Evolutionary conservation across 768 basidiomycete genomes (phyloP).

Genomic region (Phylloporus sp.): DNA sequence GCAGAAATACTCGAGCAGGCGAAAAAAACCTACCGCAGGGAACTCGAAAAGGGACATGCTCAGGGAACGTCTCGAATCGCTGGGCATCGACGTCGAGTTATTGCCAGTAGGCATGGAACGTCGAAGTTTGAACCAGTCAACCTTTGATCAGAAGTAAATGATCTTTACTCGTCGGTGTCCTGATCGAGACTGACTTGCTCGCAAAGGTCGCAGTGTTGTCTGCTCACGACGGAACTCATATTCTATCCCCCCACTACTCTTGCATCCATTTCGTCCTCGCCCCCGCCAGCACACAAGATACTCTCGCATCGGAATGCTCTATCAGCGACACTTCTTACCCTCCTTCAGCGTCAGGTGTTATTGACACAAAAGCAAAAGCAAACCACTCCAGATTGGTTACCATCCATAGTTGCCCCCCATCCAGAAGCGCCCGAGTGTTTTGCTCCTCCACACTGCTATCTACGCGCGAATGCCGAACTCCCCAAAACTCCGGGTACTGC

Average conservation of each 20-base stretch:
- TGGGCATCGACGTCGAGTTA: conserved; percentile 70
- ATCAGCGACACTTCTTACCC: conserved; percentile 41
- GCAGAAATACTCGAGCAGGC: conserved; percentile 20
- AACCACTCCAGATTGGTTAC: conserved; percentile 51
- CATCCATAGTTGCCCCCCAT: conserved; percentile 46
- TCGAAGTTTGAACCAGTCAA: conserved; percentile 71
- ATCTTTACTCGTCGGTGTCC: conserved; percentile 15
- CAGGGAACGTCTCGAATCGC: conserved; percentile 58
- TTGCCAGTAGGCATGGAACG: conserved; percentile 81
- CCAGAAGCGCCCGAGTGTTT: conserved; percentile 54
- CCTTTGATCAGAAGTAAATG: conserved; percentile 76
- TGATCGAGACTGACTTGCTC: conserved; percentile 10
- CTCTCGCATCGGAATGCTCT: conserved; percentile 63
- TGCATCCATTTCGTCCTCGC: conserved; percentile 33
- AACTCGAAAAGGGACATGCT: conserved; percentile 59
- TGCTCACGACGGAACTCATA: conserved; percentile 69
- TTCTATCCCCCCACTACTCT: conserved; percentile 55
- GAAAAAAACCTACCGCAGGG: conserved; percentile 33
- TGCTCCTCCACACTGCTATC: conserved; percentile 53
- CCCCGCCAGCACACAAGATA: conserved; percentile 42
- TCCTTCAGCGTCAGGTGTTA: conserved; percentile 44
- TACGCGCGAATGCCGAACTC: conserved; percentile 41
- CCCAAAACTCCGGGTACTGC: conserved; percentile 26
- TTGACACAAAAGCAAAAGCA: conserved; percentile 43
- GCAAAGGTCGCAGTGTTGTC: conserved; percentile 63